These are phyloP conservation scores for Penicillium longicatenatum DNA, from an alignment of 495 filamentous ascomycete species.

Conservation along the genomic window DNA sequence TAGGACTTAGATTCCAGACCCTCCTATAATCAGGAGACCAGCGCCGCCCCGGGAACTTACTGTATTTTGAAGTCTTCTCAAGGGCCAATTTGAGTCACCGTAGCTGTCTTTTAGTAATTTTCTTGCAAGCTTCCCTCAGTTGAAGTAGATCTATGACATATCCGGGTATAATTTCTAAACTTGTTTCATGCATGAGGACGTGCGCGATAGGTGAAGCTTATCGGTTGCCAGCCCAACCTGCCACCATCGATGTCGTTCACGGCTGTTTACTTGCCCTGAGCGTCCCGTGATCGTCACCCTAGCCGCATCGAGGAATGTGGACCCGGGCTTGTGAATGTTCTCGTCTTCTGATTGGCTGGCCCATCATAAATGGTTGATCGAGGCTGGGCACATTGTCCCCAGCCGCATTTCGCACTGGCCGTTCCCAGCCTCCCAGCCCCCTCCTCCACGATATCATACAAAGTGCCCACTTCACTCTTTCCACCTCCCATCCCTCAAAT, in stretches of 20 bases:
- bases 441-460: constrained; percentile 39
- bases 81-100: no score
- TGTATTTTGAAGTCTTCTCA: no score
- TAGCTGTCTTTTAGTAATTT: no score
- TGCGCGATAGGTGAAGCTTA: constrained; percentile 8
- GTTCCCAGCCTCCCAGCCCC: constrained; percentile 48
- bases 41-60: no score
- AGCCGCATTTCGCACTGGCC: constrained; percentile 28
- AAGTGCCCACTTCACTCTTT: constrained; percentile 29
- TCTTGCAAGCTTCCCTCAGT: no score
- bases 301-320: constrained; percentile 34
- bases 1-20: no score
- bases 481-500: constrained; percentile 16
- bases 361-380: constrained; percentile 23
- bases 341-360: constrained; percentile 16
- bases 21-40: no score
- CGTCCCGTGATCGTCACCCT: constrained; percentile 33
- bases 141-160: not conserved
- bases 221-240: constrained; percentile 34
- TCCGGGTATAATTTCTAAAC: not conserved
- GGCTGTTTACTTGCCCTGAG: constrained; percentile 42
- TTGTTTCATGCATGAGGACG: not conserved
- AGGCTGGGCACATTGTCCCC: constrained; percentile 35
- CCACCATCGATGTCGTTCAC: constrained; percentile 18
- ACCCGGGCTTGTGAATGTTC: not conserved